phyloP scores from a whole-genome alignment of 2,329 filamentous ascomycete genomes.

The Claviceps sp. region DNA sequence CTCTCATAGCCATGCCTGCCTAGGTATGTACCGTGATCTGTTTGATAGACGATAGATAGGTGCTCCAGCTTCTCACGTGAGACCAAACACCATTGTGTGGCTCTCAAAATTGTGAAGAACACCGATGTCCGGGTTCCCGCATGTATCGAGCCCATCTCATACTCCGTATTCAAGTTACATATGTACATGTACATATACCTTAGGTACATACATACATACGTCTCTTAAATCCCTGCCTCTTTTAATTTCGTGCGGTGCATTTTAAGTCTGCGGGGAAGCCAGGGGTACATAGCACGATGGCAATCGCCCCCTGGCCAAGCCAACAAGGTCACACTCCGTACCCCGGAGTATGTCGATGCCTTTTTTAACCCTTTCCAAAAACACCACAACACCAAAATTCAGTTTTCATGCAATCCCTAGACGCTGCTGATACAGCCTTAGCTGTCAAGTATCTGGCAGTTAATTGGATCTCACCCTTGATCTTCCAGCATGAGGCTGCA shows the following conservation, averaged over 20 bases:
- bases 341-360: background rate
- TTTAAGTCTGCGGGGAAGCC: background rate
- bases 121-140: too few relatives aligned
- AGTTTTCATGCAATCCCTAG: too few relatives aligned
- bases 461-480: background rate
- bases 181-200: too few relatives aligned
- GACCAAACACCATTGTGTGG: too few relatives aligned
- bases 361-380: background rate
- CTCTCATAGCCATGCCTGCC: background rate
- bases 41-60: background rate
- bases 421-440: too few relatives aligned
- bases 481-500: background rate
- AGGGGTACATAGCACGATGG: background rate
- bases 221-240: background rate
- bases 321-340: background rate
- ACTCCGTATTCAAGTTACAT: background rate
- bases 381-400: too few relatives aligned
- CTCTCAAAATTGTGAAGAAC: too few relatives aligned
- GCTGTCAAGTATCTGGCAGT: too few relatives aligned
- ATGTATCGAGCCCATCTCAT: too few relatives aligned
- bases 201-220: background rate
- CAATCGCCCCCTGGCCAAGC: background rate
- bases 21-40: background rate
- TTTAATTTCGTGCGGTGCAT: background rate
- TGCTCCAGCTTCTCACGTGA: too few relatives aligned